Evolutionary conservation across 2,329 filamentous ascomycete genomes (phyloP), one percentile per base, ranked within the genome.

Genomic region (Graphilbum fragrans): DNA sequence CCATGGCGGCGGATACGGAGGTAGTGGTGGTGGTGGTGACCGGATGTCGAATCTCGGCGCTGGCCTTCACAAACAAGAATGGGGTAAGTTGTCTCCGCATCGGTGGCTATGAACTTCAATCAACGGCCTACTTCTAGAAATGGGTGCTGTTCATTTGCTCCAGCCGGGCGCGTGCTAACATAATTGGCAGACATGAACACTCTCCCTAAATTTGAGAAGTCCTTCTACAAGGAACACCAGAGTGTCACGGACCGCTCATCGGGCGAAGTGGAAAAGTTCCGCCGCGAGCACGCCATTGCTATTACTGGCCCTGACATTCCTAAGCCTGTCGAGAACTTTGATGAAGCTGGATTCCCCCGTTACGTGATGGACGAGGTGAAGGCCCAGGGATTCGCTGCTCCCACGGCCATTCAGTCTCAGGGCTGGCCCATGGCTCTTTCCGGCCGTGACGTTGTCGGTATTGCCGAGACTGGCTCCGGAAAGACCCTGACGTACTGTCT

Each of bases 331-430:
- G 84, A 94, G 66, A 94, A 81, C 32, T 98, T 98, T 60, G 92
- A 98, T 53, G 92, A 98, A 69, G 92, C 92, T 60, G 86, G 86
- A 35, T 98, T 98, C 69, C 92, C 92, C 35, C 77, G 80, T 54
- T 98, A 98, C 60, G 92, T 98, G 49, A 92, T 98, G 76, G 88
- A 86, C 56, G 92, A 98, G 63, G 92, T 98, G 58, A 98, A 98
- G 77, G 85, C 87, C 20, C 90, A 96, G 66, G 92, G 92, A 35
- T 98, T 98, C 66, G 77, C 83, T 48, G 82, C 81, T 42, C 92
- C 92, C 32, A 98, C 92, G 34, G 82, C 92, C 49, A 96, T 98
- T 62, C 92, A 98, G 66, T 93, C 90, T 17, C 92, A 96, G 63
- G 92, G 92, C 49, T 96, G 92, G 92, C 92, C 92, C 48, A 96